Base-by-base conservation (phyloP, 345 rosid genomes). In the Pugionium dolabratum region DNA sequence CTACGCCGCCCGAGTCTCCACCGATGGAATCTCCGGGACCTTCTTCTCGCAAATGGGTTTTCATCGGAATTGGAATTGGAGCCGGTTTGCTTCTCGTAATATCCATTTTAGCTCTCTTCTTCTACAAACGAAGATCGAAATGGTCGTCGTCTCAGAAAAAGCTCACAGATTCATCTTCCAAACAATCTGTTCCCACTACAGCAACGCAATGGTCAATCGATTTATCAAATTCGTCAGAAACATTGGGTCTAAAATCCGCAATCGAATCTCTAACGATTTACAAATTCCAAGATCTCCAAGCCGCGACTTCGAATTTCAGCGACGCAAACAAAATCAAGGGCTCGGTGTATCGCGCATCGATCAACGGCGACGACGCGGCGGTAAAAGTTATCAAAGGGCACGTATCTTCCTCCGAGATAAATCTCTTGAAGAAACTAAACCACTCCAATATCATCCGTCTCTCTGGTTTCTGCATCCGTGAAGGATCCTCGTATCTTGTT, bases 361-460 rank as follows among this genome's bases (percentile, higher is more conserved):
- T 89, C 77, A 84, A 80, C 51, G 93, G 91, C 1, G 96, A 89
- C 45, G 76, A 66, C 54, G 94, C 95, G 5, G 95, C 97, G 0
- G 74, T 93, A 39, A 93, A 87, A 82, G 85, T 89, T 11, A 70
- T 93, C 83, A 89, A 84, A 70, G 93, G 91, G 29, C 87, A 89
- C 54, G 89, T 83, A 2, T 87, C 97, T 3, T 66, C 75, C 8
- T 67, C 75, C 0, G 97, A 89, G 82, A 87, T 93, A 71, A 87
- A 86, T 78, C 72, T 89, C 2, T 54, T 93, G 70, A 89, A 86
- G 84, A 84, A 74, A 80, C 85, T 87, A 48, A 89, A 85, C 42
- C 95, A 93, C 57, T 80, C 86, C 26, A 90, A 86, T 70, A 82
- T 93, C 67, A 73, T 90, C 55, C 81, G 97, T 63, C 92, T 90